Evolutionary conservation across 2,329 filamentous ascomycete species (phyloP).

Genomic region (Paramyrothecium sp.): DNA sequence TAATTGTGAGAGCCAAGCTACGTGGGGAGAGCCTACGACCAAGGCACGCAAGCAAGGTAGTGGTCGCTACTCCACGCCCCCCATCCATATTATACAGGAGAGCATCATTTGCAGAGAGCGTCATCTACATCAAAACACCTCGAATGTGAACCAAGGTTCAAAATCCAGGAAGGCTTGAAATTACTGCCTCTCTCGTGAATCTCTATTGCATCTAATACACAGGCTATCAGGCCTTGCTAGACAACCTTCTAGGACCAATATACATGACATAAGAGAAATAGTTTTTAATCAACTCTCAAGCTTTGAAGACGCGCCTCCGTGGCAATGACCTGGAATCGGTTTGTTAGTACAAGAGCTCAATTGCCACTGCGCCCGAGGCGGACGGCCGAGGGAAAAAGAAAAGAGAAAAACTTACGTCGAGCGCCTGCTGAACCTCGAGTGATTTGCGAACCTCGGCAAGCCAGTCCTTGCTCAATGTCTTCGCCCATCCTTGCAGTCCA

Average conservation of each 20-base stretch:
- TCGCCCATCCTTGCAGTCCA: conserved; percentile 87
- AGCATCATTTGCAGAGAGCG: too few species aligned
- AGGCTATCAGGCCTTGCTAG: conserved; percentile 22
- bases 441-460: conserved; percentile 85
- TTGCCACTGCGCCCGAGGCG: not conserved
- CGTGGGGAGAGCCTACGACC: too few species aligned
- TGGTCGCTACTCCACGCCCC: too few species aligned
- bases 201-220: conserved; percentile 37
- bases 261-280: conserved; percentile 33
- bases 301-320: conserved; percentile 88
- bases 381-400: not conserved
- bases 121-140: too few species aligned
- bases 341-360: conserved; percentile 18
- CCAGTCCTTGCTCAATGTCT: conserved; percentile 93
- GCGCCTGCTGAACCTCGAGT: conserved; percentile 90
- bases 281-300: conserved; percentile 70
- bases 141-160: too few species aligned
- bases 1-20: too few species aligned
- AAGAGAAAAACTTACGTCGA: conserved; percentile 71
- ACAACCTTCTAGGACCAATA: conserved; percentile 24
- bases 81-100: too few species aligned
- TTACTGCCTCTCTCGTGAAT: conserved; percentile 16
- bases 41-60: too few species aligned
- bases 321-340: conserved; percentile 69
- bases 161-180: not conserved